A percentile compares a stretch with the other conserved stretches of the same genome.
phyloP scores from a whole-genome alignment of 192 early-diverging fungal genomes.

The Backusella luteola region DNA sequence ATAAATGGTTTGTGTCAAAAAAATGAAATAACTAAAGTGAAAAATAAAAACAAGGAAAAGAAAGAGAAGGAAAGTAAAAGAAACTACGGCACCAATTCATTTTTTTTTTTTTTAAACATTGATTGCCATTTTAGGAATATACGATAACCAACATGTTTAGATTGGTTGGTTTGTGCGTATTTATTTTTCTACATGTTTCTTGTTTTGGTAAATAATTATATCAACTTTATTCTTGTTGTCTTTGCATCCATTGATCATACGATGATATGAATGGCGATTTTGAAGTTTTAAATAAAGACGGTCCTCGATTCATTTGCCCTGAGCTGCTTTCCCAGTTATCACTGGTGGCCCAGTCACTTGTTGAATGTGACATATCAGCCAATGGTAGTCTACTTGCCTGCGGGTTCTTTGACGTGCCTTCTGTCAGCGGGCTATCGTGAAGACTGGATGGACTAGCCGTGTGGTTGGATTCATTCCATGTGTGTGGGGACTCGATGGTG shows the following conservation, averaged over 20 bases:
- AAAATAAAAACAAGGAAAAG: no score
- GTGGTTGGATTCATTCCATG: neutral
- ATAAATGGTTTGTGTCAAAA: no score
- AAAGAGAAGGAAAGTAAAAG: no score
- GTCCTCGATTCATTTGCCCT: neutral
- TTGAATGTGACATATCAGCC: neutral
- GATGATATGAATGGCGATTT: neutral
- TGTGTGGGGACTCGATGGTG: neutral
- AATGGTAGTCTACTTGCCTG: neutral
- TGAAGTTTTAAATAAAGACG: neutral
- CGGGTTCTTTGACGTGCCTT: neutral
- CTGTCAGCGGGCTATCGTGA: neutral
- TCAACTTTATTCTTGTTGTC: neutral
- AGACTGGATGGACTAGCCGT: neutral
- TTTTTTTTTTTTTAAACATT: neutral
- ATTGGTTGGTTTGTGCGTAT: neutral
- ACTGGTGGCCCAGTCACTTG: neutral
- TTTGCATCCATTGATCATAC: neutral
- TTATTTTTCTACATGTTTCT: neutral
- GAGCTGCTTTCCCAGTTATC: neutral
- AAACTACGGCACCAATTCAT: no score
- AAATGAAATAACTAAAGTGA: no score
- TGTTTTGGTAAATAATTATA: neutral
- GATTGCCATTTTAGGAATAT: neutral
- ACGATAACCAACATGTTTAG: neutral